These are phyloP conservation scores for Fusarium haematococcum DNA, from an alignment of 2,329 filamentous ascomycete species.

Conservation along the genomic window DNA sequence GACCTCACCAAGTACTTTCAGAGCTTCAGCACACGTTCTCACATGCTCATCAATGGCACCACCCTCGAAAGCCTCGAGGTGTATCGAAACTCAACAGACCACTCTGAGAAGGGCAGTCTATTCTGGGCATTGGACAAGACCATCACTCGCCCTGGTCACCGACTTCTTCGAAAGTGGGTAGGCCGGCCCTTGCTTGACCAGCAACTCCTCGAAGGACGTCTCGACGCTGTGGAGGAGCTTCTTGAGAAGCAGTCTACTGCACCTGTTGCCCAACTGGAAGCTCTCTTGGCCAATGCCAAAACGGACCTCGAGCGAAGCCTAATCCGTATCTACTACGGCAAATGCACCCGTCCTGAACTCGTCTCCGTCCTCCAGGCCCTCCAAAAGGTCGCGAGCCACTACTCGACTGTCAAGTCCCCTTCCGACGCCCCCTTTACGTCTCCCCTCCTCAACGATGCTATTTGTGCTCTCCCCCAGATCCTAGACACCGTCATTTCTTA, in stretches of 20 bases:
- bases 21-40: constrained; percentile 90
- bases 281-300: constrained; percentile 76
- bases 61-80: constrained; percentile 94
- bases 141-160: constrained; percentile 86
- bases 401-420: constrained; percentile 72
- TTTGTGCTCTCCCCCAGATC: constrained; percentile 82
- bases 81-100: constrained; percentile 93
- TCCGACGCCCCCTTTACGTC: constrained; percentile 80
- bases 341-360: constrained; percentile 90
- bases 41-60: constrained; percentile 97
- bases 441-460: constrained; percentile 74
- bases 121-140: constrained; percentile 98
- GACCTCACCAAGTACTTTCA: constrained; percentile 97
- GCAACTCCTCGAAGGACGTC: constrained; percentile 78
- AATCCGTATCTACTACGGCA: constrained; percentile 97
- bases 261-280: constrained; percentile 79
- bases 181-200: constrained; percentile 88
- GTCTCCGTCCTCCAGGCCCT: constrained; percentile 86
- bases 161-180: constrained; percentile 93
- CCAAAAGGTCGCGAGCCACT: constrained; percentile 84
- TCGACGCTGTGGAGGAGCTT: constrained; percentile 88
- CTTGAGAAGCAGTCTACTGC: constrained; percentile 74
- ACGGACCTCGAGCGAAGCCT: constrained; percentile 92
- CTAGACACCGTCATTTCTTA: constrained; percentile 77
- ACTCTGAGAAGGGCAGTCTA: constrained; percentile 85